A percentile compares a stretch with the other conserved stretches of the same genome.
Conservation (phyloP, 2,329 filamentous ascomycete genomes). For the Pezicula radicicola region DNA sequence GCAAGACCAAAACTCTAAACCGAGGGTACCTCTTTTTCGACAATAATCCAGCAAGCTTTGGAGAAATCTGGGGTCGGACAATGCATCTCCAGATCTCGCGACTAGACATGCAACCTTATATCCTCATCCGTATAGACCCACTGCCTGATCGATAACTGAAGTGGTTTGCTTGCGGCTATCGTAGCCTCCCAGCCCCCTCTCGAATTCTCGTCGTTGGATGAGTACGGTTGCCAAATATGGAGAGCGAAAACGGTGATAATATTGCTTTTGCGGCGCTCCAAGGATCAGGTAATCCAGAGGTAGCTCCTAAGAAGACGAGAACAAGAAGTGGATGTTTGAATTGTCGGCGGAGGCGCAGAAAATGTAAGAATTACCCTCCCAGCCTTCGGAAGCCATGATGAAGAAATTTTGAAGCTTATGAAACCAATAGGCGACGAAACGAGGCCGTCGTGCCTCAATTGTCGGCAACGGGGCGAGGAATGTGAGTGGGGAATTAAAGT, state of each 20-base stretch:
- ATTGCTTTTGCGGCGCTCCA: not conserved
- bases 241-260: not conserved
- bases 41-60: no score
- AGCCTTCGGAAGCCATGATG: no score
- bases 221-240: not conserved
- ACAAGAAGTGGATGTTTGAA: conserved; percentile 30
- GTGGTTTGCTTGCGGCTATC: no score
- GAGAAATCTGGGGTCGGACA: no score
- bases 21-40: no score
- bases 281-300: not conserved
- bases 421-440: conserved; percentile 24
- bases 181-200: no score
- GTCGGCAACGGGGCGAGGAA: conserved; percentile 25
- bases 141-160: no score
- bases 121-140: no score
- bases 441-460: conserved; percentile 28
- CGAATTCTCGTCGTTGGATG: no score
- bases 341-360: conserved; percentile 29
- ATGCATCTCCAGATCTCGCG: no score
- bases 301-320: conserved; percentile 14
- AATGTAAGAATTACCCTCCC: conserved; percentile 19
- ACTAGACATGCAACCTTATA: no score
- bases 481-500: conserved; percentile 30
- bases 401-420: not conserved
- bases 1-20: no score